Base-by-base conservation (phyloP, 352 stramenopile genomes). In the Phytophthora cryptogea region DNA sequence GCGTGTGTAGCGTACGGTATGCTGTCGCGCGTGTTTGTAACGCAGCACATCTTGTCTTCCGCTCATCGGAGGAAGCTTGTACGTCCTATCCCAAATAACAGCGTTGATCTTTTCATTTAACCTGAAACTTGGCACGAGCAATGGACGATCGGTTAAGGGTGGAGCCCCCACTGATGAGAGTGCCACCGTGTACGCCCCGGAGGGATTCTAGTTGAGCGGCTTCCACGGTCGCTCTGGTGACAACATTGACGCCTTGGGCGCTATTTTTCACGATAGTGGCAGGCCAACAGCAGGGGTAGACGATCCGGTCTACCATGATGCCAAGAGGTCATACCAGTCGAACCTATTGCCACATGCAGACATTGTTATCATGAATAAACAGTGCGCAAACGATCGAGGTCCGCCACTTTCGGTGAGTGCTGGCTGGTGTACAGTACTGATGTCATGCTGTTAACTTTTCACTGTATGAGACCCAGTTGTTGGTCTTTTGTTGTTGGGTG, bases 151-250 rank as follows among this genome's bases (percentile, higher is more conserved):
- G 1, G 30, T 80, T 0, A 47, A 61, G 6, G 49, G 32, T 31
- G 74, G 67, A n/a, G 56, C 45, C 11, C 68, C 63, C 37, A 78
- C 63, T 4, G 71, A 52, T 33, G 52, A 62, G 16, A 77, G 65
- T 20, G 56, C 59, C 14, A 68, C 49, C n/a, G 62, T 70, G 58
- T 66, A 66, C 14, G 70, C 74, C 4, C 74, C 74, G 8, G 48
- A 54, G 0, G 74, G 70, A 0, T 83, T 63, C 17, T 70, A 83
- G 46, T 64, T 83, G 45, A 76, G 70, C 40, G 74, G 53, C 16
- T 83, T 83, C 65, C 74, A 83, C 49, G 70, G 74, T 9, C 74
- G 74, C 33, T 42, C 56, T 0, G 61, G 70, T 2, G 59, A 80
- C 13, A 70, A 57, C 11, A 42, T 84, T 5, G 66, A 79, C 30